A percentile compares a stretch with the other conserved stretches of the same genome.
Evolutionary conservation across 1,139 yeast species (phyloP).

Genomic region (Candida tropicalis): DNA sequence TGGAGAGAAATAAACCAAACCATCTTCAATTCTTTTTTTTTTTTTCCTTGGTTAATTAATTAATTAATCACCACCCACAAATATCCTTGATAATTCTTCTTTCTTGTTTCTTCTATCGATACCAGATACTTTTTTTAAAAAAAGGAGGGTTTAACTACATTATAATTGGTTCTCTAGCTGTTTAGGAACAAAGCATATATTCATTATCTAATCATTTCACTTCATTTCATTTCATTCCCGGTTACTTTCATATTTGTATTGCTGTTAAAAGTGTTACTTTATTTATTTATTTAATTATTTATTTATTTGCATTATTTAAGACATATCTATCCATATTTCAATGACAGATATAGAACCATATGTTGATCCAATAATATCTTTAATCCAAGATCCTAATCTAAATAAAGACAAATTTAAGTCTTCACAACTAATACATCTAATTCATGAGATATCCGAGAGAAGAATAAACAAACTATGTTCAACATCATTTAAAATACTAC

Average conservation of each 20-base stretch:
- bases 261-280: neutral
- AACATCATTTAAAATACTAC: constrained; percentile 47
- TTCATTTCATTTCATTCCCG: neutral
- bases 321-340: no score
- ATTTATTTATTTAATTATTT: no score
- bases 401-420: constrained; percentile 48
- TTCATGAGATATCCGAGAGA: constrained; percentile 46
- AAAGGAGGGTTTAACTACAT: no score
- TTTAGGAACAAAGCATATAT: no score
- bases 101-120: neutral
- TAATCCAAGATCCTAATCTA: constrained; percentile 53
- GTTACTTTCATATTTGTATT: no score
- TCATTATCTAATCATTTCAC: no score
- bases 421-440: constrained; percentile 39
- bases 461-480: constrained; percentile 55
- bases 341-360: constrained; percentile 29
- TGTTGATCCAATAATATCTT: constrained; percentile 50
- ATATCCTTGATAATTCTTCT: neutral
- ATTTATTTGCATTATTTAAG: constrained; percentile 1
- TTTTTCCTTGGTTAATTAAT: no score
- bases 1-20: no score
- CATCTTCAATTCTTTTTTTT: neutral
- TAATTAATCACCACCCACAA: no score
- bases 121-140: no score
- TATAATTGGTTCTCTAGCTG: no score